phyloP scores from a whole-genome alignment of 2,329 filamentous ascomycete species.

The Fusarium brevicatenulatum region DNA sequence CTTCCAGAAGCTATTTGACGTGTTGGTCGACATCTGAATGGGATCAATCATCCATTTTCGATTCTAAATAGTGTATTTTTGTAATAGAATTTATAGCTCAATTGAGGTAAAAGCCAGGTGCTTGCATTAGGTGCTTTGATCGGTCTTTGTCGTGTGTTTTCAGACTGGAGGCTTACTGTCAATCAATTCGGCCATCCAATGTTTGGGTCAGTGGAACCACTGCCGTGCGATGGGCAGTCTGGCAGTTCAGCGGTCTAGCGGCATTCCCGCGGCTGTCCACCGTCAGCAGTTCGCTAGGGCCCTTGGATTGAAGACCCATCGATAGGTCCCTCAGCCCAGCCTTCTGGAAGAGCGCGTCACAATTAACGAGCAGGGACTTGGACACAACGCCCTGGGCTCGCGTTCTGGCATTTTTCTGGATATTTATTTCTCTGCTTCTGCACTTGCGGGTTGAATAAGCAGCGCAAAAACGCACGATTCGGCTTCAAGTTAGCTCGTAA shows the following conservation, averaged over 20 bases:
- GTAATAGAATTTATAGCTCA: not conserved
- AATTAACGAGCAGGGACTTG: conserved; percentile 16
- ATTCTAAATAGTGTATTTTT: not conserved
- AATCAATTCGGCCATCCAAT: not conserved
- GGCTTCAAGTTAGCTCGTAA: not conserved
- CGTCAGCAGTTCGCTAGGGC: not conserved
- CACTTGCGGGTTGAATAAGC: not conserved
- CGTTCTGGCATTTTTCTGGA: conserved; percentile 7
- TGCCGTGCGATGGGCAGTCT: not conserved
- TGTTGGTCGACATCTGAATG: conserved; percentile 42
- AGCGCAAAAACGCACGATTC: not conserved
- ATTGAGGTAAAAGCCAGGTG: not conserved
- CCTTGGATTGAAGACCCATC: not conserved
- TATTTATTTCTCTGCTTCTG: not conserved
- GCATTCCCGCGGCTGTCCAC: not conserved
- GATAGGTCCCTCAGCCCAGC: conserved; percentile 16
- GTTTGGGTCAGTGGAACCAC: not conserved
- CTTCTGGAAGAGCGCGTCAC: conserved; percentile 32
- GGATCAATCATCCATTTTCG: not conserved
- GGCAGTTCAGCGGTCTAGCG: conserved; percentile 23
- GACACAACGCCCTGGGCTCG: conserved; percentile 2
- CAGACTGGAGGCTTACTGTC: not conserved
- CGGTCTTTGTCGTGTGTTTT: not conserved
- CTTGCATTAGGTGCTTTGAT: not conserved
- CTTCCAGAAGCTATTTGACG: conserved; percentile 52